phyloP scores from a whole-genome alignment of 257 asterid species.

The Ligustrum vulgare region DNA sequence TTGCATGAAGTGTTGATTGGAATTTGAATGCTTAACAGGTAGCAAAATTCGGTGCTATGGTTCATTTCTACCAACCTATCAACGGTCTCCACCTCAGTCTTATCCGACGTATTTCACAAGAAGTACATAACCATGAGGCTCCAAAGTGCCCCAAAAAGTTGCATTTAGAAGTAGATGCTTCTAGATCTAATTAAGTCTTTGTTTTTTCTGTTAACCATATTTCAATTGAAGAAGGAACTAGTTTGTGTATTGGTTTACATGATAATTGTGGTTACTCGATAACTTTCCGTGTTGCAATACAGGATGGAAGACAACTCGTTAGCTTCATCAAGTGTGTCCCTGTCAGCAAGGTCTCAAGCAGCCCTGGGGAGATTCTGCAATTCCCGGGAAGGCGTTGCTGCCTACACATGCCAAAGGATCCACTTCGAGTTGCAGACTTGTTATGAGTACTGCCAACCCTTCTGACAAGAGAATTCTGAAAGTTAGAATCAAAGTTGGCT shows the following conservation, averaged over 20 bases:
- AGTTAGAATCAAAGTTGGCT: constrained; percentile 86
- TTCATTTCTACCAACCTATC: constrained; percentile 87
- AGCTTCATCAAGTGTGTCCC: constrained; percentile 55
- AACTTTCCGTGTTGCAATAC: constrained; percentile 36
- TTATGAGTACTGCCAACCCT: constrained; percentile 39
- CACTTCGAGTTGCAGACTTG: constrained; percentile 40
- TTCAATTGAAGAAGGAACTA: background rate
- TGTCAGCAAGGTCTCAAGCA: constrained; percentile 46
- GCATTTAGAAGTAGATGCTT: constrained; percentile 57
- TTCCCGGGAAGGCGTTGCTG: constrained; percentile 36
- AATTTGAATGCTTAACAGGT: constrained; percentile 58
- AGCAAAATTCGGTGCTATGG: constrained; percentile 94
- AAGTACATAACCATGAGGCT: constrained; percentile 39
- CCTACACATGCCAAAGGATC: constrained; percentile 48
- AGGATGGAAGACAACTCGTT: constrained; percentile 65
- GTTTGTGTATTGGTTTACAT: constrained; percentile 5
- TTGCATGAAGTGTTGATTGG: constrained; percentile 35
- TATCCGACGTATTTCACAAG: constrained; percentile 60
- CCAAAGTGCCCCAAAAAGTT: constrained; percentile 59
- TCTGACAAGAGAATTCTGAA: constrained; percentile 72
- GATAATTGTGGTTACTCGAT: constrained; percentile 27
- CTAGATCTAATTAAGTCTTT: constrained; percentile 6
- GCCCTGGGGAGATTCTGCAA: constrained; percentile 42
- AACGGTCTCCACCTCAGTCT: constrained; percentile 74
- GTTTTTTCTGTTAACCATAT: background rate